These are phyloP conservation scores for Mortierella hygrophila DNA, from an alignment of 192 early-diverging fungal genomes.

Conservation along the genomic window DNA sequence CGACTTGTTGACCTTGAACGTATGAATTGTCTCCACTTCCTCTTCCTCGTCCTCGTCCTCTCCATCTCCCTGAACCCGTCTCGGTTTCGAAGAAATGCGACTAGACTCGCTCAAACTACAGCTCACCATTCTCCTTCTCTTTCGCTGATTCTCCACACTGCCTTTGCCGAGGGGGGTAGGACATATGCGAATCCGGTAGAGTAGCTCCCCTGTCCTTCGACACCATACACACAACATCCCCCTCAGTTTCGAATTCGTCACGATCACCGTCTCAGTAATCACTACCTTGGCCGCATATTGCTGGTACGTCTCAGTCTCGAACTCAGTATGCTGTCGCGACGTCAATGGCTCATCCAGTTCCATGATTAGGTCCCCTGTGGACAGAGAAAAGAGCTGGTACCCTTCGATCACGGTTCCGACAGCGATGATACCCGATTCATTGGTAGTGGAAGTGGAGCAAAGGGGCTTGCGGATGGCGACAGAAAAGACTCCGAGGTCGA, in stretches of 20 bases:
- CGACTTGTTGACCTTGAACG: constrained; percentile 28
- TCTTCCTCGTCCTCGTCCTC: background rate
- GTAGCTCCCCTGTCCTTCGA: constrained; percentile 7
- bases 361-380: constrained; percentile 13
- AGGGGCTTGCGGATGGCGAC: constrained; percentile 19
- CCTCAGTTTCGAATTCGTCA: constrained; percentile 37
- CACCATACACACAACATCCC: constrained; percentile 46
- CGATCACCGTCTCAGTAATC: constrained; percentile 32
- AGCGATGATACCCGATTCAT: constrained; percentile 10
- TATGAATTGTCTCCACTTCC: constrained; percentile 7
- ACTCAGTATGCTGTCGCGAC: constrained; percentile 26
- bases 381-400: constrained; percentile 30
- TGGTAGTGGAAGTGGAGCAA: background rate
- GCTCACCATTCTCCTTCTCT: background rate
- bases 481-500: constrained; percentile 33
- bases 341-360: constrained; percentile 44
- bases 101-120: background rate
- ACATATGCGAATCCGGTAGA: constrained; percentile 29
- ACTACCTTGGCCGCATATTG: constrained; percentile 26
- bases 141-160: background rate
- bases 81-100: background rate
- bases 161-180: background rate
- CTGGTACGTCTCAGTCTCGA: constrained; percentile 28
- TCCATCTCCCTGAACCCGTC: too few relatives aligned
- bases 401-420: constrained; percentile 37